Base-by-base conservation (phyloP, 2,329 filamentous ascomycete species). In the Colletotrichum truncatum region DNA sequence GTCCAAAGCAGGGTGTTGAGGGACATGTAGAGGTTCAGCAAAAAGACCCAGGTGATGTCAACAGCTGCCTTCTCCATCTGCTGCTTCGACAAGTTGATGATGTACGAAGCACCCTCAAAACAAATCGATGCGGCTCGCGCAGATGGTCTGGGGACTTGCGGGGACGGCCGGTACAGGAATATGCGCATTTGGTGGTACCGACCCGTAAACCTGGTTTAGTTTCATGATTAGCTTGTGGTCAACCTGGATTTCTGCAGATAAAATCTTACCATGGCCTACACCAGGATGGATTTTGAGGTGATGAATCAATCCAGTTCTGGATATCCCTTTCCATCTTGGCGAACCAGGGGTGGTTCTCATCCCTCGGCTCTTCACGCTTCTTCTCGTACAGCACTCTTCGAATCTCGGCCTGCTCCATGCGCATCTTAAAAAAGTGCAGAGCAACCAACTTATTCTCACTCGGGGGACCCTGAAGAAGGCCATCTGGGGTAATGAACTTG, bases 361-460 rank as follows among this genome's bases (percentile, higher is more conserved):
- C 87, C 56, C 87, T 88, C 0, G 95, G 94, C 53, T 93, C 90
- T 0, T 88, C 80, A 45, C 91, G 87, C 77, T 96, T 96, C 76
- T 90, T 91, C 71, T 97, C 91, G 75, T 99, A 98, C 1, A 98
- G 82, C 6, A 89, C 91, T 63, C 94, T 88, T 62, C 94, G 87
- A 43, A 98, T 96, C 77, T 98, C 95, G 12, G 94, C 88, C 75
- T 98, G 94, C 11, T 94, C 82, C 63, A 97, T 78, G 59, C 93
- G 87, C 93, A 98, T 97, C 74, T 93, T 95, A 81, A 94, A 94
- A 72, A 97, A 96, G 75, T 99, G 95, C 67, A 98, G 94, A 3
- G 93, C 91, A 25, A 97, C 90, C 71, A 93, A 88, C 76, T 99
- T 99, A 74, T 92, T 93, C 70, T 94, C 85, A 36, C 92, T 93